Percentiles rank a stretch among this genome's conserved stretches.
Conservation (phyloP, 257 asterid species). For the Capsicum rhomboideum region DNA sequence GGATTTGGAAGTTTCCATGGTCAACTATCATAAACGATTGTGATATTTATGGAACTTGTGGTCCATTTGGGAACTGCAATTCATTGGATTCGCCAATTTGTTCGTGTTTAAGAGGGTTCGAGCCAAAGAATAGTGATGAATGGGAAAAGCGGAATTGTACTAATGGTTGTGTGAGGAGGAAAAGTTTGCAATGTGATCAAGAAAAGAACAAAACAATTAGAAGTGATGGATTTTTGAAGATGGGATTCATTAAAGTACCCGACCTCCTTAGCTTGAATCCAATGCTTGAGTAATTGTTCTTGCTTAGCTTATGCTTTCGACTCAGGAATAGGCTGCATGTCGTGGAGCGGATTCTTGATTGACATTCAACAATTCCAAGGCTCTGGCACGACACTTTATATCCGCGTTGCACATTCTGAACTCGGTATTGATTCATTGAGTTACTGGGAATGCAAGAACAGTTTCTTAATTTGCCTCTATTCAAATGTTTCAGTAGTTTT, state of each 20-base stretch:
- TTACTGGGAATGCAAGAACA: too few relatives aligned
- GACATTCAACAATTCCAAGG: constrained; percentile 31
- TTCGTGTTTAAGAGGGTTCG: too few relatives aligned
- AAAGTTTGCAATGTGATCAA: not conserved
- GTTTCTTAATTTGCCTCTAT: too few relatives aligned
- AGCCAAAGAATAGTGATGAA: too few relatives aligned
- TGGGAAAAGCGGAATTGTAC: not conserved
- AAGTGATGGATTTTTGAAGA: not conserved
- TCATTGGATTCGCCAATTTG: too few relatives aligned
- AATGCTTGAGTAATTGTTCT: constrained; percentile 39
- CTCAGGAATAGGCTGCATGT: constrained; percentile 34
- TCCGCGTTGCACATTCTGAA: constrained; percentile 43
- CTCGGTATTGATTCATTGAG: constrained; percentile 32
- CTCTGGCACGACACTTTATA: constrained; percentile 31
- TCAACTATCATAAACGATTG: too few relatives aligned
- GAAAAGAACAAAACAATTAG: not conserved
- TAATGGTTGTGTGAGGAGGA: not conserved
- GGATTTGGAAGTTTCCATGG: too few relatives aligned
- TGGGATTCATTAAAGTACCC: constrained; percentile 1
- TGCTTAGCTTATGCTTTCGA: constrained; percentile 41
- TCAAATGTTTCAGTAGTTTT: too few relatives aligned
- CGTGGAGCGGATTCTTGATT: constrained; percentile 30
- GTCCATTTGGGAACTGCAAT: too few relatives aligned
- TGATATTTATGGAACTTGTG: too few relatives aligned
- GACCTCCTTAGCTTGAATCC: not conserved